These are phyloP conservation scores for Colletotrichum sp. DNA, from an alignment of 2,329 filamentous ascomycete species.

Conservation along the genomic window DNA sequence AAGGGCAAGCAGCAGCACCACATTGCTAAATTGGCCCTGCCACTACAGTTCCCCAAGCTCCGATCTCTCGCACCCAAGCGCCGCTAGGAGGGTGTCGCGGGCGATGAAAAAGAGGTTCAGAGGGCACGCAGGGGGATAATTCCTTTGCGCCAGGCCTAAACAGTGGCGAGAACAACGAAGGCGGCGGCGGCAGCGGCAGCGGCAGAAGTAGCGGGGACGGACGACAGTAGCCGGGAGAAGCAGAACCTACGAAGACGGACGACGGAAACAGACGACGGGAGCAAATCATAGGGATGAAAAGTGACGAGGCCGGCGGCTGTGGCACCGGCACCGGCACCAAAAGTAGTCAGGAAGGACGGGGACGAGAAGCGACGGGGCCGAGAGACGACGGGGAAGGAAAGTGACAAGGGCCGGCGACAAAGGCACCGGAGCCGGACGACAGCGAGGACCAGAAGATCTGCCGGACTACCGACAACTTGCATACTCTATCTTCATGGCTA, in stretches of 20 bases:
- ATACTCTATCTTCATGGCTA: background rate
- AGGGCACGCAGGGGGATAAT: background rate
- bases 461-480: background rate
- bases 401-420: background rate
- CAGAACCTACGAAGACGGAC: background rate
- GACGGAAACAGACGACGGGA: background rate
- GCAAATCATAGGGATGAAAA: background rate
- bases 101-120: background rate
- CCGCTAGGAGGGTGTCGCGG: slow-evolving; percentile 7
- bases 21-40: slow-evolving; percentile 76
- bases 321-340: background rate
- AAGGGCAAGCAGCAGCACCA: slow-evolving; percentile 53
- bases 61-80: slow-evolving; percentile 31
- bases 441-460: background rate
- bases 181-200: background rate
- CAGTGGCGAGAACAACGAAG: background rate
- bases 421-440: background rate
- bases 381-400: background rate
- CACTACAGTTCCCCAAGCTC: slow-evolving; percentile 81
- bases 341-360: background rate
- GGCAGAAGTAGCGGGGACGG: background rate
- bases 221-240: background rate
- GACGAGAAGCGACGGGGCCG: background rate
- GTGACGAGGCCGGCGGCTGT: background rate
- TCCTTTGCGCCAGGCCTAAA: background rate